Percentiles rank a stretch among this genome's conserved stretches.
Conservation (phyloP, 1,139 yeast species). For the Blastobotrys proliferans region DNA sequence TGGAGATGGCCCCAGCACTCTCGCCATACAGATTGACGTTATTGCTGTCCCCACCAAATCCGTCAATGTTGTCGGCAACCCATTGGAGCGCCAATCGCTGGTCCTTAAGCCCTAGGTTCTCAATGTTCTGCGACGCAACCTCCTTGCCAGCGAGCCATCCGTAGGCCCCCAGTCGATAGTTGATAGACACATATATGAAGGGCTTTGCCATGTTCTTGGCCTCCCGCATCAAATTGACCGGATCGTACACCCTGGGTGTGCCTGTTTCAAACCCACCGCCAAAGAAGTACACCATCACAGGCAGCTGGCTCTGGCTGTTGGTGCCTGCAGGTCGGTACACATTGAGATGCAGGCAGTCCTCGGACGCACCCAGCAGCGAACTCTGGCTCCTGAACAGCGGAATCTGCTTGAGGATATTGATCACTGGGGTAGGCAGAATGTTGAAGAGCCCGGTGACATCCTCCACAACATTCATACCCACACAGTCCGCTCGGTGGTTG, state of each 20-base stretch:
- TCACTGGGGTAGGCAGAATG: not conserved
- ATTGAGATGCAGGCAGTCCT: constrained; percentile 25
- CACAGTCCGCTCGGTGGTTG: constrained; percentile 11
- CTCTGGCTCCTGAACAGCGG: not conserved
- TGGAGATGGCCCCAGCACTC: constrained; percentile 38
- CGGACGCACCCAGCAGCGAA: constrained; percentile 7
- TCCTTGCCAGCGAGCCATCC: constrained; percentile 34
- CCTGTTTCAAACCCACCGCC: constrained; percentile 35
- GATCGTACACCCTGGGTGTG: not conserved
- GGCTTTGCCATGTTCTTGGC: constrained; percentile 21
- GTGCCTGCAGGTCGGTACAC: constrained; percentile 21
- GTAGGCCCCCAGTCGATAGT: constrained; percentile 35
- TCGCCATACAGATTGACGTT: constrained; percentile 38
- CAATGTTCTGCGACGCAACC: constrained; percentile 26
- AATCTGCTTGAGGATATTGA: not conserved
- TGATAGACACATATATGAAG: constrained; percentile 35
- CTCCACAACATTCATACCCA: constrained; percentile 7
- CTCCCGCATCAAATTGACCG: not conserved
- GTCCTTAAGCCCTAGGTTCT: constrained; percentile 35
- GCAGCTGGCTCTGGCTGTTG: constrained; percentile 21
- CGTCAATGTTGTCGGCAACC: constrained; percentile 35
- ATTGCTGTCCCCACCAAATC: constrained; percentile 40
- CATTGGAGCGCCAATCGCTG: constrained; percentile 38
- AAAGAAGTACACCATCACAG: constrained; percentile 36
- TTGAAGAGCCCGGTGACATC: not conserved